Evolutionary conservation across 139 green algal species (phyloP).

Genomic region (Auxenochlorella protothecoides): DNA sequence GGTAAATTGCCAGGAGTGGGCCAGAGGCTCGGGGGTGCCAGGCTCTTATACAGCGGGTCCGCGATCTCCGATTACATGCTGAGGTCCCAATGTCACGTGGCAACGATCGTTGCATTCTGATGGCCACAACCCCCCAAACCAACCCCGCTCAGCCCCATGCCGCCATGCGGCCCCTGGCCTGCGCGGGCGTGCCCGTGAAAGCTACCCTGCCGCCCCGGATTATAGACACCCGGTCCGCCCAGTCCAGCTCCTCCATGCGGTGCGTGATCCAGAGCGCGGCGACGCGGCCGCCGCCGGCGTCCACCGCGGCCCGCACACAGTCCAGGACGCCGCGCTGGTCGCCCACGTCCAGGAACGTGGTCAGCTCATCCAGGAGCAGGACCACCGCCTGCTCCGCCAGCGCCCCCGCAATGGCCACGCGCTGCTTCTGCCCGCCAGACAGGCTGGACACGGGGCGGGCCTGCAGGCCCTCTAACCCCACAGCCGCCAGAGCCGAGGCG

Average conservation of each 20-base stretch:
- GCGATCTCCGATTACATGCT: no score
- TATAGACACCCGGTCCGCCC: conserved; percentile 64
- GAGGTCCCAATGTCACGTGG: no score
- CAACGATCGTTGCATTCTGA: no score
- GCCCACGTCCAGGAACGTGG: conserved; percentile 89
- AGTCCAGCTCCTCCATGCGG: conserved; percentile 87
- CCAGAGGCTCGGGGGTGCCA: no score
- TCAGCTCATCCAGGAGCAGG: conserved; percentile 97
- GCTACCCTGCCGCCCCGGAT: background rate
- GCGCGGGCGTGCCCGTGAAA: no score
- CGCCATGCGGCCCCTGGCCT: no score
- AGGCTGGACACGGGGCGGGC: conserved; percentile 65
- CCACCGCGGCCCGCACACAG: conserved; percentile 49
- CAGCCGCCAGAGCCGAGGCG: conserved; percentile 39
- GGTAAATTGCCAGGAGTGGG: no score
- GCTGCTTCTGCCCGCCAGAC: conserved; percentile 93
- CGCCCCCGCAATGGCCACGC: conserved; percentile 86
- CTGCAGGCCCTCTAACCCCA: conserved; percentile 58
- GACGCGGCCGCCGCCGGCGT: conserved; percentile 30
- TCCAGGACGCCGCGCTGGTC: conserved; percentile 76
- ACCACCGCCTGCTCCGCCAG: conserved; percentile 41
- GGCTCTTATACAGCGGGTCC: no score
- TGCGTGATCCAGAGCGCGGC: conserved; percentile 95
- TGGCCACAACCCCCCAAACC: no score
- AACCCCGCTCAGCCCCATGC: no score